A percentile compares a stretch with the other conserved stretches of the same genome.
phyloP scores from a whole-genome alignment of 257 asterid species.

The Solanum infundibuliforme region DNA sequence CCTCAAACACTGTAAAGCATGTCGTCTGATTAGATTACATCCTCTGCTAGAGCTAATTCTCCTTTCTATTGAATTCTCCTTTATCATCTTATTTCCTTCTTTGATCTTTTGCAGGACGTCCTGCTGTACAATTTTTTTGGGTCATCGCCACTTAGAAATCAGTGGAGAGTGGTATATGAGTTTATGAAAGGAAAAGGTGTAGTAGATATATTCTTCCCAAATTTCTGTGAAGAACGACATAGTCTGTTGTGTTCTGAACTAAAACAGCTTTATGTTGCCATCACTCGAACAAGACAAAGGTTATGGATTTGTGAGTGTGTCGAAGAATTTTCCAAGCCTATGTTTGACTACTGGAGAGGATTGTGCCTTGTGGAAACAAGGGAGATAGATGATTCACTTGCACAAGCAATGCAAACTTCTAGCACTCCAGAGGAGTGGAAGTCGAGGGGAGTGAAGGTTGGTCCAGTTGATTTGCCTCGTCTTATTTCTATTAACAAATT shows the following conservation, averaged over 20 bases:
- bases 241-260: conserved; percentile 52
- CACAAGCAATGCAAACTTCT: conserved; percentile 50
- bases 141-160: conserved; percentile 45
- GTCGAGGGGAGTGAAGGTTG: conserved; percentile 45
- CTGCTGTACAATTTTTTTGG: conserved; percentile 53
- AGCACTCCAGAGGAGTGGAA: conserved; percentile 69
- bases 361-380: conserved; percentile 41
- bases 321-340: conserved; percentile 40
- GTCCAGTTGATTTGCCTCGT: background rate
- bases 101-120: conserved; percentile 39
- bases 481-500: background rate
- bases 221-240: conserved; percentile 39
- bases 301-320: conserved; percentile 57
- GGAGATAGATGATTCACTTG: conserved; percentile 41
- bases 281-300: conserved; percentile 62
- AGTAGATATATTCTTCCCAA: conserved; percentile 34
- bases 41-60: no score
- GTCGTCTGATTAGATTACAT: no score
- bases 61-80: no score
- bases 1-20: background rate
- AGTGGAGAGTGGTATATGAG: conserved; percentile 66
- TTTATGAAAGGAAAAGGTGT: conserved; percentile 32
- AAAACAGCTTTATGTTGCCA: conserved; percentile 56
- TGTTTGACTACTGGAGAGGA: conserved; percentile 54
- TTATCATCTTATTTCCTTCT: background rate